Conservation (phyloP, 2,329 filamentous ascomycete species). For the Colletotrichum ledebouriae region DNA sequence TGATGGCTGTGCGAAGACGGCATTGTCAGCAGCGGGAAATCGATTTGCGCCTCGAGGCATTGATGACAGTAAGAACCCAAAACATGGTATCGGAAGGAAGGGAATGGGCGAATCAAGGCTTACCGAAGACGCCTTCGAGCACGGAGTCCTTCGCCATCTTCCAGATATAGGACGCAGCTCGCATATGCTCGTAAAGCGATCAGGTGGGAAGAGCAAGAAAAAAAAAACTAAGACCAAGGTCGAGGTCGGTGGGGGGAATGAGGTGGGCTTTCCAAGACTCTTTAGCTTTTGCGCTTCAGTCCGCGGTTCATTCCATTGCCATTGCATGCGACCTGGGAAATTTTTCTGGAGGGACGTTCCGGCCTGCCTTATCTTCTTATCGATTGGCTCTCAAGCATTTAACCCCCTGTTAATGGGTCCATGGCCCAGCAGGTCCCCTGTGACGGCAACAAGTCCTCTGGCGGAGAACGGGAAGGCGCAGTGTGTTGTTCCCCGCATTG, state of each 20-base stretch:
- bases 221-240: slow-evolving; percentile 6
- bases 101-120: slow-evolving; percentile 43
- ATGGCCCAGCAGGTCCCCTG: slow-evolving; percentile 32
- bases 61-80: slow-evolving; percentile 17
- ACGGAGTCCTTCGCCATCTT: slow-evolving; percentile 68
- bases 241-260: slow-evolving; percentile 12
- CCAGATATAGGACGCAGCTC: slow-evolving; percentile 48
- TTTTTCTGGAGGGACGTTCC: slow-evolving; percentile 36
- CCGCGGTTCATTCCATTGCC: slow-evolving; percentile 36
- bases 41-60: slow-evolving; percentile 17
- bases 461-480: slow-evolving; percentile 20
- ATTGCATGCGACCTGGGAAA: slow-evolving; percentile 36
- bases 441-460: slow-evolving; percentile 16
- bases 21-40: slow-evolving; percentile 17
- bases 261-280: slow-evolving; percentile 11
- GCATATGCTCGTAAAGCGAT: slow-evolving; percentile 48
- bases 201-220: not conserved
- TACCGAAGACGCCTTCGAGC: slow-evolving; percentile 72
- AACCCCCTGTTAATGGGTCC: slow-evolving; percentile 24
- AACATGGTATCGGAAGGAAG: slow-evolving; percentile 19
- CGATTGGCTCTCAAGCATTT: slow-evolving; percentile 25
- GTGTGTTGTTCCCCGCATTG: slow-evolving; percentile 29
- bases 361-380: slow-evolving; percentile 39
- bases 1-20: slow-evolving; percentile 74
- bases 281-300: slow-evolving; percentile 38